Base-by-base conservation (phyloP, 768 basidiomycete genomes). In the Agaricus blazei region DNA sequence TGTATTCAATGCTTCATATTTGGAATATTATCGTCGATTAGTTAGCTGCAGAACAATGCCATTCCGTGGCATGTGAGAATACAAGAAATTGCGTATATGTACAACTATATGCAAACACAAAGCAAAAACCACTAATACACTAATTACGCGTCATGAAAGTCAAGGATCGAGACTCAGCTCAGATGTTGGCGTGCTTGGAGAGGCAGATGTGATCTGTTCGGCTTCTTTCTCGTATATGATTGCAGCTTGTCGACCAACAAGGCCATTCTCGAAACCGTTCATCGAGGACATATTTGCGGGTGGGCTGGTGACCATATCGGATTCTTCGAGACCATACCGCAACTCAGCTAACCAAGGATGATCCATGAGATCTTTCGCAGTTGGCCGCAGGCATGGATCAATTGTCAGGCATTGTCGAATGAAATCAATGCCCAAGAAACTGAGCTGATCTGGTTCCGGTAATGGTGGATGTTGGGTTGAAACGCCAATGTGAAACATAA, bases 401-500 rank as follows among this genome's bases (percentile, higher is more conserved):
- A 98, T 88, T 9, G 82, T 91, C 41, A 99, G 73, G 69, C 96
- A 98, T 63, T 85, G 83, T 57, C 90, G 88, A 72, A 97, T 95
- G 68, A 98, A 98, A 68, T 85, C 86, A 67, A 98, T 93, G 24
- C 97, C 97, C 36, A 87, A 67, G 40, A 87, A 85, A 63, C 91
- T 89, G 28, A 98, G 83, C 70, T 98, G 91, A 48, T 84, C 85
- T 7, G 90, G 81, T 62, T 98, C 94, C 3, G 97, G 97, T 12
- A 99, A 73, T 7, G 94, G 95, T 15, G 97, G 97, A 64, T 97
- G 93, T 62, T 98, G 90, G 3, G 93, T 96, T 6, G 95, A 90
- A 44, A 97, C 92, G 44, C 96, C 96, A 54, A 98, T 97, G 66
- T 96, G 94, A 77, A 96, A 98, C 96, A 98, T 98, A 72, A 98